These are phyloP conservation scores for Dalechampia spathulata DNA, from an alignment of 441 rosid species.

Conservation along the genomic window DNA sequence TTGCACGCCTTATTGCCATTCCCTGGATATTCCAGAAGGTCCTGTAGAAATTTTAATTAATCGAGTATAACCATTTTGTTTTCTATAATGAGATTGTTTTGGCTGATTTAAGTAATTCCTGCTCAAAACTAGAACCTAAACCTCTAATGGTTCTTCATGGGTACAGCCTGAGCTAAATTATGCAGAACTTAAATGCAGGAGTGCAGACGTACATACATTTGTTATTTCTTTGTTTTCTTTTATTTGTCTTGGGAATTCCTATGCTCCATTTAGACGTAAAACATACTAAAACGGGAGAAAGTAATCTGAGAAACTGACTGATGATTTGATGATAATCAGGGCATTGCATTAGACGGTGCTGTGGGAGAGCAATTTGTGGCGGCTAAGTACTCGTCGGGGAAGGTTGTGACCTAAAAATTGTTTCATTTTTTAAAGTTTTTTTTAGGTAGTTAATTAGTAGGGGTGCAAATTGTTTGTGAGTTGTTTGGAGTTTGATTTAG, in stretches of 20 bases:
- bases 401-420: constrained; percentile 36
- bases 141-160: constrained; percentile 1
- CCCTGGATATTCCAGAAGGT: too few relatives aligned
- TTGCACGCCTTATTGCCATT: too few relatives aligned
- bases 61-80: background rate
- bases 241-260: background rate
- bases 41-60: background rate
- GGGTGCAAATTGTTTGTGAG: too few relatives aligned
- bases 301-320: constrained; percentile 14
- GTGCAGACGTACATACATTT: background rate
- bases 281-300: background rate
- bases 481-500: too few relatives aligned
- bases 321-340: constrained; percentile 47
- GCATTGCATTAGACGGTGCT: constrained; percentile 49
- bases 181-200: background rate
- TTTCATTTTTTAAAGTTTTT: constrained; percentile 6
- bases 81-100: background rate
- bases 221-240: background rate
- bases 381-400: constrained; percentile 68
- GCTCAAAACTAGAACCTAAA: too few relatives aligned
- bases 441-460: constrained; percentile 7
- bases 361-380: constrained; percentile 74
- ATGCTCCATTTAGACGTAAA: background rate
- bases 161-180: background rate
- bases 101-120: background rate